Percentiles rank a stretch among this genome's conserved stretches.
Evolutionary conservation across 306 rosid species (phyloP).

Genomic region (Notholithocarpus densiflorus): DNA sequence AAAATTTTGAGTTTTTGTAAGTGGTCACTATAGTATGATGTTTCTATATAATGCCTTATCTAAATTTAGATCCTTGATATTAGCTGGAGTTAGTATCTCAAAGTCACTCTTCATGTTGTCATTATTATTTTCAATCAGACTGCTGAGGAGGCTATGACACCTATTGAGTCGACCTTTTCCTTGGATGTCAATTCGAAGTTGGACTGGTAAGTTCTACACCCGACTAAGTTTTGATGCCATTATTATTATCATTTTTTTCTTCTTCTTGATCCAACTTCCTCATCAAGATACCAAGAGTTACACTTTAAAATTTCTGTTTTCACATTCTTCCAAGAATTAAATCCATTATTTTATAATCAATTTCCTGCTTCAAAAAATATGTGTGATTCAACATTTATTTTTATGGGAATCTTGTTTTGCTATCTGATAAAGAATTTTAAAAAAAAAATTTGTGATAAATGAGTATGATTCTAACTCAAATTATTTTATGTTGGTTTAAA

Average conservation of each 20-base stretch:
- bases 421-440: not conserved
- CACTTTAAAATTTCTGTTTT: not conserved
- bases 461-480: not conserved
- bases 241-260: not conserved
- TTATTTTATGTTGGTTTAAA: not conserved
- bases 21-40: not conserved
- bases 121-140: conserved; percentile 46
- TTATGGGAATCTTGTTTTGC: not conserved
- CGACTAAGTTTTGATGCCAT: not conserved
- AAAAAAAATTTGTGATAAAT: not conserved
- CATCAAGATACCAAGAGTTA: not conserved
- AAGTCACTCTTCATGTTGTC: conserved; percentile 3
- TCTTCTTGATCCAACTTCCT: not conserved
- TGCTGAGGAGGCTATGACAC: conserved; percentile 97
- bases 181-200: conserved; percentile 86
- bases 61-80: not conserved
- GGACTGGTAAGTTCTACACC: conserved; percentile 68
- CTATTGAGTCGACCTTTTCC: conserved; percentile 93
- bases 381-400: not conserved
- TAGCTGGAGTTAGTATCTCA: not conserved
- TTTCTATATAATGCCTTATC: not conserved
- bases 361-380: not conserved
- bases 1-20: not conserved
- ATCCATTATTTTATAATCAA: not conserved
- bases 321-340: not conserved